Conservation (phyloP, 371 early-diverging fungal species). For the Lichtheimia ornata region DNA sequence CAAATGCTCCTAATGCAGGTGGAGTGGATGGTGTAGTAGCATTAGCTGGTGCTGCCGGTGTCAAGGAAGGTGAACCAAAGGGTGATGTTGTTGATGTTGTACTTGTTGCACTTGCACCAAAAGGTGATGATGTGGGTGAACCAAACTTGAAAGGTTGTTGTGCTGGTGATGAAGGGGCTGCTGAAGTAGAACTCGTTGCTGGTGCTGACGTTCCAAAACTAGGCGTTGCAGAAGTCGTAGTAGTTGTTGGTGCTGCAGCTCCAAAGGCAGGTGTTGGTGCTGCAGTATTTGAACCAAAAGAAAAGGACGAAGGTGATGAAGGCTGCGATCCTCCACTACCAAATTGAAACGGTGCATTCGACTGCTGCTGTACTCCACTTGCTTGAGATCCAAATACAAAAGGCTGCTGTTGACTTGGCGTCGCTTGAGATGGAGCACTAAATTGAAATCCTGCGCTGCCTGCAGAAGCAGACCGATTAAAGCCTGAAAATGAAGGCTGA, state of each 20-base stretch:
- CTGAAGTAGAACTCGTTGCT: background rate
- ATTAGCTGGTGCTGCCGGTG: background rate
- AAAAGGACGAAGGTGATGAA: background rate
- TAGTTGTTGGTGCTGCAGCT: background rate
- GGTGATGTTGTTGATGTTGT: background rate
- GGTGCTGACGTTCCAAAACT: background rate
- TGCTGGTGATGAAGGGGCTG: background rate
- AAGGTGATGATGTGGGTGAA: background rate
- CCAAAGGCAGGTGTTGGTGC: background rate
- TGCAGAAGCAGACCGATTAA: background rate
- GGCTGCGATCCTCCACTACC: too few species aligned
- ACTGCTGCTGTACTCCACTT: too few species aligned
- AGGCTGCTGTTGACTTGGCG: background rate
- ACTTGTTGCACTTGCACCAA: background rate
- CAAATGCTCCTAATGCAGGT: background rate
- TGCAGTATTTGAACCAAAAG: background rate
- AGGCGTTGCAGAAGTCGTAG: background rate
- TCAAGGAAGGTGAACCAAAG: background rate
- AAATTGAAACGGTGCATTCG: too few species aligned
- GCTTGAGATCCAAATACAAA: background rate
- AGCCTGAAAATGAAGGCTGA: conserved; percentile 1
- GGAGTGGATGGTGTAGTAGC: background rate
- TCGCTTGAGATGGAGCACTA: background rate
- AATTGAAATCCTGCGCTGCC: conserved; percentile 1
- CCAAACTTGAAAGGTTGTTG: conserved; percentile 4